Percentiles rank a stretch among this genome's conserved stretches.
These are phyloP conservation scores for Sporisorium reilianum DNA, from an alignment of 1,284 basidiomycete genomes.

Conservation along the genomic window DNA sequence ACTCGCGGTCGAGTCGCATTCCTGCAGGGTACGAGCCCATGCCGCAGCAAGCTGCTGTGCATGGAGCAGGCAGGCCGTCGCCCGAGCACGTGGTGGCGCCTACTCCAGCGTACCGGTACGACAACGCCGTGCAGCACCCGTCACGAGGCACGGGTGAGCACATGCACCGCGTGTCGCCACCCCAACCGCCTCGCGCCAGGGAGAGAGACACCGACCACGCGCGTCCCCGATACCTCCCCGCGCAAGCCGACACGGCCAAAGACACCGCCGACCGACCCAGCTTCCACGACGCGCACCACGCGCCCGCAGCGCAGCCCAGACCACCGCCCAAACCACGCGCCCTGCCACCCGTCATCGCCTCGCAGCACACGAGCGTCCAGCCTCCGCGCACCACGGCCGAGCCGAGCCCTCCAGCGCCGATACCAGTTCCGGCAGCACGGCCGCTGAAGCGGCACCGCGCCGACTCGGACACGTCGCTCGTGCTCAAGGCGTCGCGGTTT, in stretches of 20 bases:
- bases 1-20: not conserved
- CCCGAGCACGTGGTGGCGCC: not conserved
- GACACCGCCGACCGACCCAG: not conserved
- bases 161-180: not conserved
- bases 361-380: conserved; percentile 15
- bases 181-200: not conserved
- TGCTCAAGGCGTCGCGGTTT: conserved; percentile 24
- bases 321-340: not conserved
- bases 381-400: not conserved
- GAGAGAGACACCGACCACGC: not conserved
- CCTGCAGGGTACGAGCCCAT: not conserved
- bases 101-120: not conserved
- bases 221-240: not conserved
- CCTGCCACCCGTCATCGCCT: conserved; percentile 16
- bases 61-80: not conserved
- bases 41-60: not conserved
- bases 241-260: not conserved
- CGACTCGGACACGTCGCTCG: conserved; percentile 34
- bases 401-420: not conserved
- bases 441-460: conserved; percentile 25
- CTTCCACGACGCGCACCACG: not conserved
- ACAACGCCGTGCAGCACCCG: not conserved
- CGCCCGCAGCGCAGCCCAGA: not conserved
- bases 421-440: not conserved
- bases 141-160: not conserved